Evolutionary conservation across 75 land plant genomes (phyloP).

Genomic region (Cunninghamia lanceolata): DNA sequence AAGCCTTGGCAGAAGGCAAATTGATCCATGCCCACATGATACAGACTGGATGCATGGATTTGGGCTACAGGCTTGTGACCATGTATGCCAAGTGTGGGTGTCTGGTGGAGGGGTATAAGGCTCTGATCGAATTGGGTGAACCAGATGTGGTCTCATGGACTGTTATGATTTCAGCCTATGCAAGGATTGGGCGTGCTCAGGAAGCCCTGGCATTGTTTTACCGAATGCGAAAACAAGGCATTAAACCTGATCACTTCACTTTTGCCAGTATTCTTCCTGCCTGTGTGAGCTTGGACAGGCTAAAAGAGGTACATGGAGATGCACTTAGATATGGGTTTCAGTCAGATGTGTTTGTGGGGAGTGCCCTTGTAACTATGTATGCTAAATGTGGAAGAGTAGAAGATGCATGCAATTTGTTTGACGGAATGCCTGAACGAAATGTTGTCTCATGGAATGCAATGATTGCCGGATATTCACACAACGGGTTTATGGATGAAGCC

Average conservation of each 20-base stretch:
- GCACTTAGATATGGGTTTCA: conserved; percentile 31
- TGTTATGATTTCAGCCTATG: conserved; percentile 20
- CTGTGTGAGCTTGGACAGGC: conserved; percentile 25
- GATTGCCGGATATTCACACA: conserved; percentile 39
- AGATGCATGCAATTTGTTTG: conserved; percentile 42
- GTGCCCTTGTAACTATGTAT: conserved; percentile 58
- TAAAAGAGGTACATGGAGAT: conserved; percentile 33
- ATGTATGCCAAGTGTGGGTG: conserved; percentile 12
- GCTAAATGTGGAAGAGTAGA: conserved; percentile 30
- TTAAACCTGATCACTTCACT: conserved; percentile 34
- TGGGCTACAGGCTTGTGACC: conserved; percentile 1
- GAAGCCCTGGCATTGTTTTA: conserved; percentile 37
- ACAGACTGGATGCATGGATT: conserved; percentile 12
- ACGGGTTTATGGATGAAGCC: conserved; percentile 33
- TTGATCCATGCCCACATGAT: neutral
- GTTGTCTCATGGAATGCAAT: conserved; percentile 74
- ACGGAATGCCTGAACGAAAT: conserved; percentile 46
- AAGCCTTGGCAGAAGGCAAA: neutral
- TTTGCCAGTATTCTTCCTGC: conserved; percentile 48
- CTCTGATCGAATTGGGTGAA: conserved; percentile 7
- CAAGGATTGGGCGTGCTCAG: conserved; percentile 26
- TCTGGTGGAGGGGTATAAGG: conserved; percentile 7
- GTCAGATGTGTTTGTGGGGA: conserved; percentile 40
- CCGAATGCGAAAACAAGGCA: conserved; percentile 31
- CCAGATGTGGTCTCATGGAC: conserved; percentile 17